phyloP scores from a whole-genome alignment of 495 filamentous ascomycete genomes.

The Penicillium verhagenii region DNA sequence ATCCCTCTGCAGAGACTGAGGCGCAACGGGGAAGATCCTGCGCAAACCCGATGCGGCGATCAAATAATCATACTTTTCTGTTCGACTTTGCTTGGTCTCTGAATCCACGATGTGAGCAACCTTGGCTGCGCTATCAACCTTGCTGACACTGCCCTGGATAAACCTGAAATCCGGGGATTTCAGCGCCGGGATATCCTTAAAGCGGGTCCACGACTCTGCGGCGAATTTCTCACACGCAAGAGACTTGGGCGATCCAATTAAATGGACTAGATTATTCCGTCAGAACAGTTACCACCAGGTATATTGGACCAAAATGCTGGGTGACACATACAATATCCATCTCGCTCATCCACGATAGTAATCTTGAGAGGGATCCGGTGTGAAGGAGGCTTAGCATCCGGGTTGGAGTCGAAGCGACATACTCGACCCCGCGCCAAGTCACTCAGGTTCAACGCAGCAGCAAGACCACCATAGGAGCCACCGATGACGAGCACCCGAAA shows the following conservation, averaged over 20 bases:
- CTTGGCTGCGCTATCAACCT: constrained; percentile 52
- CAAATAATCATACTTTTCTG: constrained; percentile 62
- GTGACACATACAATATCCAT: constrained; percentile 62
- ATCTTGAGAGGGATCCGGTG: constrained; percentile 54
- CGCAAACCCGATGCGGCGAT: constrained; percentile 60
- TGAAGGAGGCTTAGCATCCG: constrained; percentile 23
- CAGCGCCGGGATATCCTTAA: constrained; percentile 58
- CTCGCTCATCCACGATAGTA: constrained; percentile 67
- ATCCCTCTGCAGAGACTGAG: constrained; percentile 50
- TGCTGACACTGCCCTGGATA: constrained; percentile 56
- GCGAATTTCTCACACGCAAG: constrained; percentile 56
- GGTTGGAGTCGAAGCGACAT: constrained; percentile 34
- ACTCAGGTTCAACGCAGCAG: constrained; percentile 57
- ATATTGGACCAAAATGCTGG: neutral
- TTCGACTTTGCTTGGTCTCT: constrained; percentile 14
- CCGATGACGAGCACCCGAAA: constrained; percentile 56
- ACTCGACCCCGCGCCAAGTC: constrained; percentile 53
- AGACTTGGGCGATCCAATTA: constrained; percentile 64
- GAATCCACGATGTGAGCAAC: constrained; percentile 44
- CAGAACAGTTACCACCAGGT: neutral
- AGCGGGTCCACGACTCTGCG: constrained; percentile 59
- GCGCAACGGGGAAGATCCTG: constrained; percentile 62
- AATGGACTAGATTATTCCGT: constrained; percentile 40
- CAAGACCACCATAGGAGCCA: constrained; percentile 64
- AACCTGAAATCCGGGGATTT: constrained; percentile 49